phyloP scores from a whole-genome alignment of 1,284 basidiomycete genomes.

The Boletus calvinii region DNA sequence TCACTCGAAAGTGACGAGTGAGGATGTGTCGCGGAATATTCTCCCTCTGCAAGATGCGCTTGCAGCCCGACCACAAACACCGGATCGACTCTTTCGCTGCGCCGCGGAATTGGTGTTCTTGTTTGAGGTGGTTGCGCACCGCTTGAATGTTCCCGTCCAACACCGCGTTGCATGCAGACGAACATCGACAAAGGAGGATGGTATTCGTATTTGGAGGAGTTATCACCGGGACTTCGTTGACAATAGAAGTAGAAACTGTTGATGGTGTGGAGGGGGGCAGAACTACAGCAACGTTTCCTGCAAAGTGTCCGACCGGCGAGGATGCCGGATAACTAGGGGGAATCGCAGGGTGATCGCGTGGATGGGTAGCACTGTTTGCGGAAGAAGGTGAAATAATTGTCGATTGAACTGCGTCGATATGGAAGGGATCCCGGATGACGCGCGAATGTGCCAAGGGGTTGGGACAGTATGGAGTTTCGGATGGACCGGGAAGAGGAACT shows the following conservation, averaged over 20 bases:
- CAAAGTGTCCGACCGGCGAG: neutral
- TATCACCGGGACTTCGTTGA: neutral
- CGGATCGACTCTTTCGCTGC: neutral
- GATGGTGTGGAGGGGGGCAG: too few species aligned
- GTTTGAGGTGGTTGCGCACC: neutral
- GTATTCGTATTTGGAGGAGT: neutral
- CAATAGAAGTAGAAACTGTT: neutral
- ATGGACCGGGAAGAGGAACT: too few species aligned
- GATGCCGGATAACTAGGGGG: neutral
- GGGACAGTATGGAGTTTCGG: neutral
- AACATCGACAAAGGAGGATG: neutral
- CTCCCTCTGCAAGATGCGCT: slow-evolving; percentile 8
- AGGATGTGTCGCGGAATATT: slow-evolving; percentile 19
- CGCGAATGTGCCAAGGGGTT: neutral
- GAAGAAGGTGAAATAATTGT: neutral
- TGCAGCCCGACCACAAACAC: neutral
- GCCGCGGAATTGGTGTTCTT: neutral
- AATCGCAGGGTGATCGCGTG: neutral
- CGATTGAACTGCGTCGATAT: neutral
- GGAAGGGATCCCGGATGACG: neutral
- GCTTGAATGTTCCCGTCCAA: neutral
- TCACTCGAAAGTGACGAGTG: slow-evolving; percentile 12
- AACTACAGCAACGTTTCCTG: neutral
- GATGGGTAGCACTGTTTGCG: neutral
- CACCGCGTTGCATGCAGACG: neutral